Evolutionary conservation across 371 early-diverging fungal species (phyloP), one percentile per base, ranked within the genome.

Genomic region (Mortierella sp.): DNA sequence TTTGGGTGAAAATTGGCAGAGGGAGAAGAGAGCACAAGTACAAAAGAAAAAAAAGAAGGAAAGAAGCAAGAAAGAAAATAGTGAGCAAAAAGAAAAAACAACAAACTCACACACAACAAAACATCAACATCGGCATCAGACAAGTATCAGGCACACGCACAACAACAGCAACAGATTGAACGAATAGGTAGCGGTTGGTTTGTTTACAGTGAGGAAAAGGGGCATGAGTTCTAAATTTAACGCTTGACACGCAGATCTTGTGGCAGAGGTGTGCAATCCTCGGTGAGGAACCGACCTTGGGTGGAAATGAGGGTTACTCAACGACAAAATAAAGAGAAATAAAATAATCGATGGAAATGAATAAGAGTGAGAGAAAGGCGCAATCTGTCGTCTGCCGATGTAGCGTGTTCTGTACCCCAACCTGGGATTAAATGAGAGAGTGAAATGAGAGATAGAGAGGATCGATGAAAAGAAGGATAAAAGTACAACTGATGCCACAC

Each of bases 161-260:
- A 3, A 13, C n/a, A 16, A 34, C 3, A 63, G 34, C 14, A 34
- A 34, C 31, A 58, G 26, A 10, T 26, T 28, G 63, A 28, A 63
- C 63, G 34, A 34, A 65, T 7, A 38, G 65, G 21, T 38, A 38
- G 10, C 65, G 9, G 38, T 38, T 65, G 38, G 34, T 65, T 63
- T 65, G 65, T 38, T 65, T 38, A 65, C 38, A 57, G 24, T 21
- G 16, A 14, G 24, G 54, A 2, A 6, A 2, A 13, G 54, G 52
- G 48, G 42, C 50, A 31, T 60, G 63, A 16, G 65, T 65, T 38
- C 65, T 65, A 65, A 38, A 38, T 65, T 65, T 65, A 65, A 21
- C 48, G 14, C 14, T 48, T 48, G 48, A 65, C 65, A 21, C 10
- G 63, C 65, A 38, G 65, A 65, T 65, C 65, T 34, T 63, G 34